Percentiles rank a stretch among this genome's conserved stretches.
These are phyloP conservation scores for Esteya vermicola DNA, from an alignment of 2,329 filamentous ascomycete species.

Conservation along the genomic window DNA sequence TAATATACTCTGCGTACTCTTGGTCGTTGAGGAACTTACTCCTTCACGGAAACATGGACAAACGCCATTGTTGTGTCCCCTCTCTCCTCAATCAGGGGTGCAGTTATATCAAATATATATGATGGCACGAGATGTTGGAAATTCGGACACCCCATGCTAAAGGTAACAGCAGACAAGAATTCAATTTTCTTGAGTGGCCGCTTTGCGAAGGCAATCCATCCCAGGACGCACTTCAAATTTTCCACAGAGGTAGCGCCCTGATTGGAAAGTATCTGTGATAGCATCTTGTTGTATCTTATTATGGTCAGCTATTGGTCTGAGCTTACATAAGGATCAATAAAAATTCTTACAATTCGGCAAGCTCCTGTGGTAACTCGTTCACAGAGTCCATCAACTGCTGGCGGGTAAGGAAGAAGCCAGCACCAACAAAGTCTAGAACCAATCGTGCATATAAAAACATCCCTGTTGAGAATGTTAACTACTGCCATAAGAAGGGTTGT, in stretches of 20 bases:
- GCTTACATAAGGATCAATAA: neutral
- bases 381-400: slow-evolving; percentile 11
- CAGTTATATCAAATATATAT: slow-evolving; percentile 8
- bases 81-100: slow-evolving; percentile 9
- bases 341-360: slow-evolving; percentile 1
- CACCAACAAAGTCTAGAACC: slow-evolving; percentile 18
- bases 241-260: slow-evolving; percentile 15
- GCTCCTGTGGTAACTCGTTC: neutral
- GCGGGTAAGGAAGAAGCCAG: slow-evolving; percentile 16
- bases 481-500: too few species aligned
- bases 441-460: slow-evolving; percentile 24
- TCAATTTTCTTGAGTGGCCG: slow-evolving; percentile 19
- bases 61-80: slow-evolving; percentile 10
- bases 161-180: slow-evolving; percentile 16
- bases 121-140: slow-evolving; percentile 1
- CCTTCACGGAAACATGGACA: slow-evolving; percentile 12
- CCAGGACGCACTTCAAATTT: slow-evolving; percentile 16
- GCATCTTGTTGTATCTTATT: slow-evolving; percentile 10
- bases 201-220: slow-evolving; percentile 23
- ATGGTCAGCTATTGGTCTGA: neutral
- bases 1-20: too few species aligned
- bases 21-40: too few species aligned
- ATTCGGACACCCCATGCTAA: neutral
- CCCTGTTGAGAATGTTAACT: slow-evolving; percentile 11
- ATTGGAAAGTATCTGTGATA: slow-evolving; percentile 13